Evolutionary conservation across 2,329 filamentous ascomycete species (phyloP).

Genomic region (Periconia digitata): DNA sequence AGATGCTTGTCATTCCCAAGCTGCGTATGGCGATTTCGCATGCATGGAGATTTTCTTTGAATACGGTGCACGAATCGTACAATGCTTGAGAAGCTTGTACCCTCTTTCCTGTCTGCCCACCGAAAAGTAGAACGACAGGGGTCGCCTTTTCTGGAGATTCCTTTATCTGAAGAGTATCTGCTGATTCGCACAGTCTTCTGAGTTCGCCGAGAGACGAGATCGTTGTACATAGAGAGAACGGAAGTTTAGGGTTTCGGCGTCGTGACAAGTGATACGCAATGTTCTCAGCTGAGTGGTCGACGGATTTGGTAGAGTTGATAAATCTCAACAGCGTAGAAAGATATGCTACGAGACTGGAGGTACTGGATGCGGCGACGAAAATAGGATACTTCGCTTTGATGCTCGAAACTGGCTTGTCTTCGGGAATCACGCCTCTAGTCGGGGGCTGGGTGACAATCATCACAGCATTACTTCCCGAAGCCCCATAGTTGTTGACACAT

Average conservation of each 20-base stretch:
- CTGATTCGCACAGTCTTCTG: not conserved
- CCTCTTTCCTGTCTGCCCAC: constrained; percentile 3
- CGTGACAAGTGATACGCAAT: not conserved
- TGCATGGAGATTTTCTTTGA: constrained; percentile 6
- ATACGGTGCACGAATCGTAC: not conserved
- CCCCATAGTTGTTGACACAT: constrained; percentile 39
- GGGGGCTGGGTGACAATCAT: not conserved
- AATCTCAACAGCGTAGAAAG: not conserved
- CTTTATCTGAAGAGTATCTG: not conserved
- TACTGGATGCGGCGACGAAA: not conserved
- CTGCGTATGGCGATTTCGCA: constrained; percentile 4
- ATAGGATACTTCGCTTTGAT: constrained; percentile 4
- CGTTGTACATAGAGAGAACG: not conserved
- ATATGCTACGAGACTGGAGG: not conserved
- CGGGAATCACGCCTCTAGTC: not conserved
- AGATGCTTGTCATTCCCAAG: not conserved
- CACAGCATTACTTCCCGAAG: constrained; percentile 17
- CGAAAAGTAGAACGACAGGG: constrained; percentile 10
- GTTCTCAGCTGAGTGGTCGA: not conserved
- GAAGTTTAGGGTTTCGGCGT: not conserved
- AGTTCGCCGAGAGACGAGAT: not conserved
- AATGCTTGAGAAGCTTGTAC: not conserved
- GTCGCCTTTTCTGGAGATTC: not conserved
- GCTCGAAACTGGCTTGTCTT: not conserved
- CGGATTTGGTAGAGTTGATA: too few relatives aligned